A percentile compares a stretch with the other conserved stretches of the same genome.
phyloP scores from a whole-genome alignment of 768 basidiomycete genomes.

The Pisolithus sp. region DNA sequence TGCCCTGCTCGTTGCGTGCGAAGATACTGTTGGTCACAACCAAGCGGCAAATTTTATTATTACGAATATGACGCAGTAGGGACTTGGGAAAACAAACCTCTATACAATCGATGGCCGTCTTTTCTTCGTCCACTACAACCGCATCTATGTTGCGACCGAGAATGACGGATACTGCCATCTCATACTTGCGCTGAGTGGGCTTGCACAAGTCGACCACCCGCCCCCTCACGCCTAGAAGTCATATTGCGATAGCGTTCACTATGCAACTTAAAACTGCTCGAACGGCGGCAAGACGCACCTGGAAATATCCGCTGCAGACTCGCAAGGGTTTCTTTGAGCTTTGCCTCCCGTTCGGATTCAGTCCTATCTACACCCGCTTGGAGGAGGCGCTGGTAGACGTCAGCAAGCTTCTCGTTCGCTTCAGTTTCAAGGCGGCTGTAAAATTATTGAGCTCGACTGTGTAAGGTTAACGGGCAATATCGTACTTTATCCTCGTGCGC shows the following conservation, averaged over 20 bases:
- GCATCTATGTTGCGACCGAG: slow-evolving; percentile 94
- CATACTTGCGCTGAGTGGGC: slow-evolving; percentile 87
- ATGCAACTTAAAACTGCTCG: background rate
- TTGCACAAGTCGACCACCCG: slow-evolving; percentile 93
- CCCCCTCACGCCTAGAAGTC: slow-evolving; percentile 72
- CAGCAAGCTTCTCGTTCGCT: slow-evolving; percentile 84
- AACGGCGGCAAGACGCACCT: slow-evolving; percentile 34
- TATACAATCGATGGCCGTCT: slow-evolving; percentile 95
- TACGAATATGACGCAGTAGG: background rate
- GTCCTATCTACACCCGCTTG: slow-evolving; percentile 87
- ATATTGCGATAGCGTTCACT: background rate
- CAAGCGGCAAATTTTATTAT: background rate
- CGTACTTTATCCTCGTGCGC: slow-evolving; percentile 70
- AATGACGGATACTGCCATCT: slow-evolving; percentile 84
- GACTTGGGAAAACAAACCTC: slow-evolving; percentile 48
- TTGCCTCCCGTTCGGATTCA: slow-evolving; percentile 78
- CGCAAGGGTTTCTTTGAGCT: slow-evolving; percentile 78
- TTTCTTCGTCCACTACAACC: slow-evolving; percentile 94
- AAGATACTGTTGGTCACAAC: slow-evolving; percentile 61
- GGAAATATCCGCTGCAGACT: slow-evolving; percentile 87
- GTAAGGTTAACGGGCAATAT: background rate
- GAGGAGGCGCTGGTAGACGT: slow-evolving; percentile 74
- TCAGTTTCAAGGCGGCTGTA: slow-evolving; percentile 83
- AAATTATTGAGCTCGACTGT: background rate
- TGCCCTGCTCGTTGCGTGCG: slow-evolving; percentile 91